Percentiles rank a stretch among this genome's conserved stretches.
phyloP scores from a whole-genome alignment of 768 basidiomycete species.

The Pleurotus cornucopiae region DNA sequence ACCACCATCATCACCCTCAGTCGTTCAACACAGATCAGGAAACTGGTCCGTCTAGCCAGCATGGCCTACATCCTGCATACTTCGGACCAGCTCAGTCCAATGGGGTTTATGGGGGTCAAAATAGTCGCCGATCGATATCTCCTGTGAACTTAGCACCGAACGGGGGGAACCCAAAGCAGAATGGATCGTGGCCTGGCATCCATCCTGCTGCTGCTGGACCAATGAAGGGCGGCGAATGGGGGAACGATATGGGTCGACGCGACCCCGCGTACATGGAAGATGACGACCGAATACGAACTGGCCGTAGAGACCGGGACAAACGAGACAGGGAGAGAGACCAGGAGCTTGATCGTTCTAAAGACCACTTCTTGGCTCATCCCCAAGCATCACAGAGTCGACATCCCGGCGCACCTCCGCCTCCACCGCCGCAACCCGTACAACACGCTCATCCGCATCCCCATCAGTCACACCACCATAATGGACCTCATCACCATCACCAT shows the following conservation, averaged over 20 bases:
- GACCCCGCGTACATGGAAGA: constrained; percentile 16
- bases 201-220: constrained; percentile 20
- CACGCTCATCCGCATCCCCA: constrained; percentile 26
- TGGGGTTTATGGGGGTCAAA: constrained; percentile 14
- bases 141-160: constrained; percentile 28
- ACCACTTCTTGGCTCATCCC: constrained; percentile 14
- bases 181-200: constrained; percentile 30
- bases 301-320: constrained; percentile 11
- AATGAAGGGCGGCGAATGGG: constrained; percentile 16
- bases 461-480: constrained; percentile 28
- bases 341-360: constrained; percentile 16
- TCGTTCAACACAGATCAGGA: constrained; percentile 18
- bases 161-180: constrained; percentile 23
- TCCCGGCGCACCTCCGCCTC: constrained; percentile 7
- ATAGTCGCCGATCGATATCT: constrained; percentile 29
- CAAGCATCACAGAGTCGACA: constrained; percentile 24
- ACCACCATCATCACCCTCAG: constrained; percentile 6
- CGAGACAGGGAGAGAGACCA: constrained; percentile 16
- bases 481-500: constrained; percentile 40
- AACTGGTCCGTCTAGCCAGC: constrained; percentile 21
- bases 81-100: constrained; percentile 18
- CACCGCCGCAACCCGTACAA: constrained; percentile 19
- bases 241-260: constrained; percentile 10
- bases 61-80: constrained; percentile 28
- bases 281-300: constrained; percentile 8